Evolutionary conservation across 768 basidiomycete species (phyloP).

Genomic region (Termitomyces sp.): DNA sequence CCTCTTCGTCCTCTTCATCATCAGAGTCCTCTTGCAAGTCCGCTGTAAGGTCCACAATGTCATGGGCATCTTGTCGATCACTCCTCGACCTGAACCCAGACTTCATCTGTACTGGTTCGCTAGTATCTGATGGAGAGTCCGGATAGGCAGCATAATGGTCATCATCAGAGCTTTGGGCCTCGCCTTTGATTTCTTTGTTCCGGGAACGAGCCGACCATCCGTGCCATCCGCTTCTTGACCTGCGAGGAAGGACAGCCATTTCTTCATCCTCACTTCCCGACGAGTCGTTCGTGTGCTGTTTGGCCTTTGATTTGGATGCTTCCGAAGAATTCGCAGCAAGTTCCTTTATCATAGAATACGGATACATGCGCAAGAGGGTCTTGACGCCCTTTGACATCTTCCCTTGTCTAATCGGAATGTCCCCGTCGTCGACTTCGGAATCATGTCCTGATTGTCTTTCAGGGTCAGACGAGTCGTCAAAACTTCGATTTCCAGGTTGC

Average conservation of each 20-base stretch:
- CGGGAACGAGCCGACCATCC: slow-evolving; percentile 26
- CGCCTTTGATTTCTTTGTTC: slow-evolving; percentile 47
- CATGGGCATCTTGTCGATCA: slow-evolving; percentile 13
- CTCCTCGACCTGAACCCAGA: not conserved
- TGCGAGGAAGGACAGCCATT: slow-evolving; percentile 41
- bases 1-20: not conserved
- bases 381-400: slow-evolving; percentile 26
- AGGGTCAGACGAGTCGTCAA: not conserved
- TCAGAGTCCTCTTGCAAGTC: slow-evolving; percentile 7
- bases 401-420: not conserved
- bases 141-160: slow-evolving; percentile 15
- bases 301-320: slow-evolving; percentile 5
- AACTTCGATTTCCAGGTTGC: not conserved
- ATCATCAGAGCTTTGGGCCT: slow-evolving; percentile 54
- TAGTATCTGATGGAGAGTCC: not conserved
- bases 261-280: slow-evolving; percentile 26
- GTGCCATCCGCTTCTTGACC: slow-evolving; percentile 36
- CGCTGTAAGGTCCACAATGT: slow-evolving; percentile 14
- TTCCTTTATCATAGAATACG: slow-evolving; percentile 42
- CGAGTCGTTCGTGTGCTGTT: slow-evolving; percentile 9
- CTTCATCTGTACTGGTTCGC: not conserved
- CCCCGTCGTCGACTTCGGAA: not conserved
- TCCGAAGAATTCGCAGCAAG: slow-evolving; percentile 17
- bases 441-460: not conserved
- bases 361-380: slow-evolving; percentile 45